phyloP scores from a whole-genome alignment of 768 basidiomycete species.

The Pleurotus platypus region DNA sequence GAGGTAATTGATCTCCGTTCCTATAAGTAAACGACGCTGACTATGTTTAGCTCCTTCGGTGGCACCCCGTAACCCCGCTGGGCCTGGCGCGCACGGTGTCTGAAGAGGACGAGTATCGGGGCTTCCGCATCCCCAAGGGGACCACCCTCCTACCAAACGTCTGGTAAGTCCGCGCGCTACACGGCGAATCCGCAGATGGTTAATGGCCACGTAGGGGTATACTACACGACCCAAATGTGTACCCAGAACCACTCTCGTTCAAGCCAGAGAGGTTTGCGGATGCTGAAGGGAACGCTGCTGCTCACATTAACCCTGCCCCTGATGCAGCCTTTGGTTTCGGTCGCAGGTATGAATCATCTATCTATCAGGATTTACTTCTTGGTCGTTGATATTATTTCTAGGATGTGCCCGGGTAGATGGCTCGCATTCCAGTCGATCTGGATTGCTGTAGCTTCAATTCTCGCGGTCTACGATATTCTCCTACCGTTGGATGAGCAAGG shows the following conservation, averaged over 20 bases:
- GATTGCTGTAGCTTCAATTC: conserved; percentile 36
- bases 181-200: neutral
- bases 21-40: neutral
- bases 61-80: conserved; percentile 38
- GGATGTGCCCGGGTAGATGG: conserved; percentile 42
- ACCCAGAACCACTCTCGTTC: conserved; percentile 17
- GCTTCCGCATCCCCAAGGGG: conserved; percentile 34
- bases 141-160: conserved; percentile 17
- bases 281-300: conserved; percentile 11
- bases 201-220: conserved; percentile 16
- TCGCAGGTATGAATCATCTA: conserved; percentile 23
- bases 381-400: conserved; percentile 27
- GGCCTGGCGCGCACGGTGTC: conserved; percentile 14
- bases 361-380: neutral
- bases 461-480: conserved; percentile 35
- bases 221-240: conserved; percentile 17
- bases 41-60: conserved; percentile 29
- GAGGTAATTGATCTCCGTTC: conserved; percentile 14
- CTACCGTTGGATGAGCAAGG: conserved; percentile 34
- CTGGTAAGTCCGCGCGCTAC: conserved; percentile 13
- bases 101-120: conserved; percentile 29
- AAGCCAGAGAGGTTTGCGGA: conserved; percentile 26
- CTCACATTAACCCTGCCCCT: neutral
- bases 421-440: conserved; percentile 41
- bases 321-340: conserved; percentile 12